Conservation (phyloP, 1,284 basidiomycete genomes). For the Ustilago lituana region DNA sequence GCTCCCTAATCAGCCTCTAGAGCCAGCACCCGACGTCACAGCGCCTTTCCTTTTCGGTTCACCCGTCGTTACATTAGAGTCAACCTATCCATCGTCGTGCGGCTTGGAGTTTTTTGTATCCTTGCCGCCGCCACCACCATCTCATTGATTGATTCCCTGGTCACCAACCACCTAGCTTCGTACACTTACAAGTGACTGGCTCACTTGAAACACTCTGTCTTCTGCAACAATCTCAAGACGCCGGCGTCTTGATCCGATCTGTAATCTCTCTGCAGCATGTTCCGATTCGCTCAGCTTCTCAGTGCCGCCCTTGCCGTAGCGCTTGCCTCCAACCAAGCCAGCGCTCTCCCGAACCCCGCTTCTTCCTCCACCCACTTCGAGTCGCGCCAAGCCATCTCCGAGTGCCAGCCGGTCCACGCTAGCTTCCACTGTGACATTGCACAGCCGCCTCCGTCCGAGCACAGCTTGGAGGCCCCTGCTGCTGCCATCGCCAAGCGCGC, state of each 20-base stretch:
- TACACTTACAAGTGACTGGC: slow-evolving; percentile 12
- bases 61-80: too few relatives aligned
- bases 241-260: slow-evolving; percentile 14
- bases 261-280: slow-evolving; percentile 2
- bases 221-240: slow-evolving; percentile 6
- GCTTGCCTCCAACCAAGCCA: slow-evolving; percentile 1
- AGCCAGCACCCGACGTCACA: too few relatives aligned
- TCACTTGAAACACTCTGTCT: slow-evolving; percentile 15
- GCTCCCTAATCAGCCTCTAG: too few relatives aligned
- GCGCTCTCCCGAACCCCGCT: slow-evolving; percentile 7
- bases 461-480: neutral
- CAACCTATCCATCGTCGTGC: too few relatives aligned
- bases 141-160: slow-evolving; percentile 1
- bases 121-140: slow-evolving; percentile 15
- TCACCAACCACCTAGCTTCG: neutral
- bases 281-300: slow-evolving; percentile 14
- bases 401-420: slow-evolving; percentile 19
- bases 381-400: slow-evolving; percentile 7
- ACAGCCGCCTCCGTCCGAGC: slow-evolving; percentile 7
- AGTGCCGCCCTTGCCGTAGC: slow-evolving; percentile 12
- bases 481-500: slow-evolving; percentile 26
- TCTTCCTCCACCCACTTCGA: neutral
- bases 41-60: too few relatives aligned
- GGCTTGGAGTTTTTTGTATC: too few relatives aligned
- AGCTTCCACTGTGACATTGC: slow-evolving; percentile 10